Percentiles rank a stretch among this genome's conserved stretches.
These are phyloP conservation scores for Phytophthora hibernalis DNA, from an alignment of 352 stramenopile genomes.

Conservation along the genomic window DNA sequence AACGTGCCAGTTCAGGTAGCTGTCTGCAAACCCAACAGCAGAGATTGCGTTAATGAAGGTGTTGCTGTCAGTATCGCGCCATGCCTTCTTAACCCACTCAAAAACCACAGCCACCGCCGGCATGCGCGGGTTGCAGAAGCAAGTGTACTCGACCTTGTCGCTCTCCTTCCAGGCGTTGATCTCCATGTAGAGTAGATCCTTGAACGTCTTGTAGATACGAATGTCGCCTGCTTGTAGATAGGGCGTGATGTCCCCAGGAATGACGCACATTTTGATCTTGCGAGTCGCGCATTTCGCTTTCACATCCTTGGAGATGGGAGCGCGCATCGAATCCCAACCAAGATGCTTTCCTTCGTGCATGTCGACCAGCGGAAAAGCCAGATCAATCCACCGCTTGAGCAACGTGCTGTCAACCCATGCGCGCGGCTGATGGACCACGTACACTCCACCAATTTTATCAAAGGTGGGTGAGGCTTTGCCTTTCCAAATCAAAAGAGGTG, in stretches of 20 bases:
- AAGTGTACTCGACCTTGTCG: constrained; percentile 11
- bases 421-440: constrained; percentile 16
- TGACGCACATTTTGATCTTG: constrained; percentile 2
- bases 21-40: background rate
- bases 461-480: constrained; percentile 14
- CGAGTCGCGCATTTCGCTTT: constrained; percentile 15
- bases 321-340: constrained; percentile 34
- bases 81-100: constrained; percentile 1
- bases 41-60: background rate
- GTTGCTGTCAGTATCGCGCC: constrained; percentile 6
- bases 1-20: constrained; percentile 2
- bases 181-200: constrained; percentile 9
- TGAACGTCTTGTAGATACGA: constrained; percentile 28
- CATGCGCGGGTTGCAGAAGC: constrained; percentile 3
- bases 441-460: constrained; percentile 7
- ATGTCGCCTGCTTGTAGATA: constrained; percentile 23
- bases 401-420: constrained; percentile 23
- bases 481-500: constrained; percentile 21
- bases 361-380: constrained; percentile 10
- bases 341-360: constrained; percentile 4
- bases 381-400: constrained; percentile 6
- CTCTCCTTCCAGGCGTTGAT: constrained; percentile 17
- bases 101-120: background rate
- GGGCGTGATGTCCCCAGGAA: constrained; percentile 14
- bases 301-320: constrained; percentile 24